A percentile compares a stretch with the other conserved stretches of the same genome.
Evolutionary conservation across 2,329 filamentous ascomycete species (phyloP).

Genomic region (Calonectria pauciramosa): DNA sequence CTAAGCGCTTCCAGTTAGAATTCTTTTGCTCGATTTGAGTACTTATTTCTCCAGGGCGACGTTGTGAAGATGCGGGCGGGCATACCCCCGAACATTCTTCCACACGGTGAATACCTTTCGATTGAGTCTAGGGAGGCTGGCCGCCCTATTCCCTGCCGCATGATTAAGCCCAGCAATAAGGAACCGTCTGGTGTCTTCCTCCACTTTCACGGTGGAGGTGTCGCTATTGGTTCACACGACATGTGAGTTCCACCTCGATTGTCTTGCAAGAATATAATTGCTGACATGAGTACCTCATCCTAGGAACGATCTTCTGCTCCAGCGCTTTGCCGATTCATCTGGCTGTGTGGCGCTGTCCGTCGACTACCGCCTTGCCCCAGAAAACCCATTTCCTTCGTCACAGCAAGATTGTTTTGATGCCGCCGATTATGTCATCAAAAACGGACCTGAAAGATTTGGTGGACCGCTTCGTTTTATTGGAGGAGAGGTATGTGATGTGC

Average conservation of each 20-base stretch:
- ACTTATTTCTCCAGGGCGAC: neutral
- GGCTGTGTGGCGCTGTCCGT: conserved; percentile 1
- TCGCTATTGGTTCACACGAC: conserved; percentile 14
- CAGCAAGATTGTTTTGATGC: conserved; percentile 6
- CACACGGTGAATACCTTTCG: conserved; percentile 6
- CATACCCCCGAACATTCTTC: neutral
- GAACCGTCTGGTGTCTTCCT: conserved; percentile 3
- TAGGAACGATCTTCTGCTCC: conserved; percentile 15
- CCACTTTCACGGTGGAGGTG: conserved; percentile 17
- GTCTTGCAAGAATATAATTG: neutral
- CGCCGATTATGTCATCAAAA: neutral
- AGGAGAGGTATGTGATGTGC: neutral
- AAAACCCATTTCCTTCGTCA: neutral
- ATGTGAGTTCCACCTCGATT: neutral
- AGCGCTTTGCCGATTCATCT: conserved; percentile 14
- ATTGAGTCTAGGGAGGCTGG: conserved; percentile 6
- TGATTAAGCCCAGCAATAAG: neutral
- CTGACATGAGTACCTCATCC: neutral
- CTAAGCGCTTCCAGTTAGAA: neutral
- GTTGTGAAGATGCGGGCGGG: neutral
- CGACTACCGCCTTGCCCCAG: neutral
- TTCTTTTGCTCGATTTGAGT: neutral
- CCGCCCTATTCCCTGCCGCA: neutral
- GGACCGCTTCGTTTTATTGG: neutral
- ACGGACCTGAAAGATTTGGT: neutral